Evolutionary conservation across 164 flowering plant genomes (phyloP), one percentile per base, ranked within the genome.

Genomic region (Kalanchoe fedtschenkoi): DNA sequence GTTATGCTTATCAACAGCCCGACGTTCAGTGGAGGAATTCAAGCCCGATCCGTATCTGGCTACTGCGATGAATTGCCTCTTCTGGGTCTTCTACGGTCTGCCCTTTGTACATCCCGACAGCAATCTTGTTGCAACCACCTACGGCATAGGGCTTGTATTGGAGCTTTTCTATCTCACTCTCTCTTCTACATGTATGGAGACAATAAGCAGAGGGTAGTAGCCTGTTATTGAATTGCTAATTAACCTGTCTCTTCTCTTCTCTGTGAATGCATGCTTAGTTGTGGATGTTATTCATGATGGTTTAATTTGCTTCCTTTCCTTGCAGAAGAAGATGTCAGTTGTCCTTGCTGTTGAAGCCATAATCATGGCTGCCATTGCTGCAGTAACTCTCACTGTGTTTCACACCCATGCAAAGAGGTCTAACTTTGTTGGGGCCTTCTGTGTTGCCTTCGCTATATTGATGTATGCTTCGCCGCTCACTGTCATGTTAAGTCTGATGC

Each of bases 41-140:
- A 64, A 66, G 32, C 65, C 70, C 8, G 68, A 72, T 53, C 75
- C 75, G 0, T 79, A 74, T 51, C 38, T 74, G 0, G 67, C 70
- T 0, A 65, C 82, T 0, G 60, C 70, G 15, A 16, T 76, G 66
- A 79, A 79, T 46, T 76, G 80, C 55, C 11, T 66, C 47, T 60
- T 76, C 3, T 79, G 82, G 82, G 47, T 74, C 0, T 65, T 76
- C 33, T 79, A 79, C 30, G 80, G 82, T 0, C 3, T 75, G 39
- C 83, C 83, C 0, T 14, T 71, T 4, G 78, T 79, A 22, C 73
- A 66, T 21, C 80, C 80, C 0, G 65, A 81, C 65, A 83, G 79
- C 68, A 65, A 64, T 24, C 76, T 83, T 0, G 81, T 83, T 0
- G n/a, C 70, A 46, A 79, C 85, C 57, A 83, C 79, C 69, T 81